Base-by-base conservation (phyloP, 225 moss, liverwort and hornwort species). In the Physcomitrium patens region DNA sequence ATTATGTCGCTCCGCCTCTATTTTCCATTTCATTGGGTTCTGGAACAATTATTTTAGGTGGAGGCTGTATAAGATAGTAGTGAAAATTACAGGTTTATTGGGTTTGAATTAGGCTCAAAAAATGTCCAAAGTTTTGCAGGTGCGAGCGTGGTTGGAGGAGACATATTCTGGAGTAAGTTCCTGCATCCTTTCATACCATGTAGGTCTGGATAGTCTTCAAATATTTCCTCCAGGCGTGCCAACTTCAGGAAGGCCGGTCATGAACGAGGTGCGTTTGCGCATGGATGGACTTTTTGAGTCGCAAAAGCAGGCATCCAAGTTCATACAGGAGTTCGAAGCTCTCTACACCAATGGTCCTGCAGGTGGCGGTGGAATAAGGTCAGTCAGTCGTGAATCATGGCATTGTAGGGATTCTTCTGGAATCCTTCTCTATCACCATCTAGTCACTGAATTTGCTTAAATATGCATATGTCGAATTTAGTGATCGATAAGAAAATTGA, bases 321-420 rank as follows among this genome's bases (percentile, higher is more conserved):
- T 94, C 46, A 59, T 86, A 59, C 86, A 79, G 69, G 94, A 94
- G 71, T 94, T 94, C 52, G 91, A 78, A 83, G 94, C 94, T 66
- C 86, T 94, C 74, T 94, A 94, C 77, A 92, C 88, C 31, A 94
- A 94, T 67, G 94, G 94, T 19, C 94, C 94, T 76, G 94, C 94
- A 17, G 94, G 94, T 79, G 94, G 94, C 27, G 94, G 94, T 70
- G 94, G 94, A 78, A 87, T 94, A 67, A 89, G 93, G 93, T 93
- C 46, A 72, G 75, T 67, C 16, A 10, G n/a, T 19, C 18, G 47
- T 10, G 16, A 60, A 31, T 57, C n/a, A 2, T 24, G 24, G 46
- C 28, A 18, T 56, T 46, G 16, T 65, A 48, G 73, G 64, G 52
- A 58, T 57, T 62, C 12, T 12, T 14, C 7, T 16, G 41, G 9